Evolutionary conservation across 2,329 filamentous ascomycete genomes (phyloP), one percentile per base, ranked within the genome.

Genomic region (Blastomyces percursus): DNA sequence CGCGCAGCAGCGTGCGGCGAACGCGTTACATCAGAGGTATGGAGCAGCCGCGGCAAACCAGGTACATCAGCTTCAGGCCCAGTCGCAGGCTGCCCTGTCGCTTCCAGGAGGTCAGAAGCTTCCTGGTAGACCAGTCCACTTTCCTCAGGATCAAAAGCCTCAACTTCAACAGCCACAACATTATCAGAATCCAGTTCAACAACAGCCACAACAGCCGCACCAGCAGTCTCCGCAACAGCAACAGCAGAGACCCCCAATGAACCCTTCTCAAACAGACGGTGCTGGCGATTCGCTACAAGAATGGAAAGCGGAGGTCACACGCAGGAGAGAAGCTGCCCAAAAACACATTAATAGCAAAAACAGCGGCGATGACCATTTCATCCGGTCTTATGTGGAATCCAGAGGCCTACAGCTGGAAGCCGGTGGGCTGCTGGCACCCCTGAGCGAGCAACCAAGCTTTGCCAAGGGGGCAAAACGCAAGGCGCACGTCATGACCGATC

Each of bases 261-360:
- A 75, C 58, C 78, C 79, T 57, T 76, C 85, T 30, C 89, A 96
- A 73, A 87, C 87, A 16, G 93, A 97, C 71, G 93, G 92, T 59
- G 78, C 88, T 40, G 79, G 75, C 57, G 87, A 86, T 65, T 81
- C 82, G 3, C 75, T 84, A 51, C 83, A 83, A 5, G 79, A 84
- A 55, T 81, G 79, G 78, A 77, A 78, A 61, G 71, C 73, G 7
- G 78, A 80, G 67, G 78, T 79, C 62, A 71, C 75, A 54, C 73
- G 74, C 58, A 73, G 78, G 60, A 73, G 78, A 63, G 74, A 76
- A 63, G 71, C 74, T 55, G 74, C 75, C 50, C 66, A 70, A 56
- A 68, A 68, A 32, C 7, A 14, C 38, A 70, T 76, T 52, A 72
- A 72, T 54, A 70, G 69, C 4, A 70, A 76, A 52, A 72, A 71